Evolutionary conservation across 2,329 filamentous ascomycete genomes (phyloP).

Genomic region (Neospermospora avenae): DNA sequence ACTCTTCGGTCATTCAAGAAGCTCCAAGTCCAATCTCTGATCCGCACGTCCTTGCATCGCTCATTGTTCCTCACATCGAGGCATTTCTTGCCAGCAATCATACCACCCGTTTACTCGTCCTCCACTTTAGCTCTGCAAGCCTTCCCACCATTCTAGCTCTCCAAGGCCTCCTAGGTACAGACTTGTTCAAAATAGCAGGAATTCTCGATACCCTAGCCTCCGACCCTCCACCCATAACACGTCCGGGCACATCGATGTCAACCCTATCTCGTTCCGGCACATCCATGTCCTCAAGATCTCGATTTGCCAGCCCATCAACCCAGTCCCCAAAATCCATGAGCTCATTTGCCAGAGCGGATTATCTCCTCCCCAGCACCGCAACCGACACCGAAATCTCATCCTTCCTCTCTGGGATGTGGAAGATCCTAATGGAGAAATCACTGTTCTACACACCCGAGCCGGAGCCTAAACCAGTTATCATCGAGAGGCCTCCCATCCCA

Average conservation of each 20-base stretch:
- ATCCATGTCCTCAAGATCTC: constrained; percentile 10
- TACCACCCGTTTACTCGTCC: constrained; percentile 52
- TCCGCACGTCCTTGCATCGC: constrained; percentile 51
- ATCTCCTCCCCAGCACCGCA: constrained; percentile 53
- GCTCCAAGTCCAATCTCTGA: constrained; percentile 53
- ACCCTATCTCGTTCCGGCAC: constrained; percentile 13
- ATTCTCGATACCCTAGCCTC: constrained; percentile 41
- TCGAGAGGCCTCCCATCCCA: constrained; percentile 16
- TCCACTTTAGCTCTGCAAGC: constrained; percentile 57
- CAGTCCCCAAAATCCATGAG: constrained; percentile 32
- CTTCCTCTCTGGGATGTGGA: constrained; percentile 52
- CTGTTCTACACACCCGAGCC: constrained; percentile 45
- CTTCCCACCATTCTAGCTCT: constrained; percentile 55
- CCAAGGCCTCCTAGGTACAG: constrained; percentile 53
- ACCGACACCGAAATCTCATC: constrained; percentile 50
- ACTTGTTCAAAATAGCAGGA: constrained; percentile 56
- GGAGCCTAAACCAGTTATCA: constrained; percentile 22
- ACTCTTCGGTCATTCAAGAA: constrained; percentile 47
- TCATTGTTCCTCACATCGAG: constrained; percentile 59
- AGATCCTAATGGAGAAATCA: constrained; percentile 45
- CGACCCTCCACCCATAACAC: constrained; percentile 26
- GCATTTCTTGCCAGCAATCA: constrained; percentile 53
- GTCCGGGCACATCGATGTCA: constrained; percentile 3
- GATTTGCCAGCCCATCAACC: constrained; percentile 3
- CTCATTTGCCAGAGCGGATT: constrained; percentile 49